Evolutionary conservation across 2,329 filamentous ascomycete genomes (phyloP).

Genomic region (Aspergillus fumigatus): DNA sequence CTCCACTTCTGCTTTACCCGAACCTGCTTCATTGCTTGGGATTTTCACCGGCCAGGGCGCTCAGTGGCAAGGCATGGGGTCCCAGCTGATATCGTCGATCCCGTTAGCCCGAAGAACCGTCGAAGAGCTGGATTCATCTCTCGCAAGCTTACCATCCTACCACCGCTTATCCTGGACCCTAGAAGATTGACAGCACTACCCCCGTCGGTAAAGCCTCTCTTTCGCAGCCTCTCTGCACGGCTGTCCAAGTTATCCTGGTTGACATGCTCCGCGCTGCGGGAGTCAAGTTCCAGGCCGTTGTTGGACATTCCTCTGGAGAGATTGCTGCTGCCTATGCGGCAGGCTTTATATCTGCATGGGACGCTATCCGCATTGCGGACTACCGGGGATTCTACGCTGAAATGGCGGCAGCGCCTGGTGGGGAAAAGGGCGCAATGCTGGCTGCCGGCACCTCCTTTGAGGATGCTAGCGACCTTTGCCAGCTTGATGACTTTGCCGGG

Average conservation of each 20-base stretch:
- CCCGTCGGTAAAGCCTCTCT: constrained; percentile 20
- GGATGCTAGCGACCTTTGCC: constrained; percentile 29
- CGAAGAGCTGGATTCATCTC: constrained; percentile 10
- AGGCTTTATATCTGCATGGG: constrained; percentile 37
- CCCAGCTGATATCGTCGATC: neutral
- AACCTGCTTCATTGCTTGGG: neutral
- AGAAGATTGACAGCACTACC: constrained; percentile 9
- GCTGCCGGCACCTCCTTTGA: constrained; percentile 40
- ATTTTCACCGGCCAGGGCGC: constrained; percentile 7
- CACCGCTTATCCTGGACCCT: constrained; percentile 20
- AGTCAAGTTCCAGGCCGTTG: constrained; percentile 33
- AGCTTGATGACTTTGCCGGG: constrained; percentile 22
- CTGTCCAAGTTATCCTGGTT: constrained; percentile 26
- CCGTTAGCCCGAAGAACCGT: constrained; percentile 11
- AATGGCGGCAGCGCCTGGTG: constrained; percentile 3
- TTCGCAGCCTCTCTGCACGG: constrained; percentile 22
- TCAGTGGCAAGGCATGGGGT: constrained; percentile 9
- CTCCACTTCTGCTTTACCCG: too few species aligned
- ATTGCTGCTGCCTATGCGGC: constrained; percentile 51
- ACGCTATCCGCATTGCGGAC: constrained; percentile 45
- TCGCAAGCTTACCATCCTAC: constrained; percentile 10
- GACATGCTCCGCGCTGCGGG: constrained; percentile 26
- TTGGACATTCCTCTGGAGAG: constrained; percentile 50
- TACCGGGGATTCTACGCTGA: constrained; percentile 39
- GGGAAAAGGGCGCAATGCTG: constrained; percentile 44